phyloP scores from a whole-genome alignment of 1,284 basidiomycete genomes.

The Tremellales sp. region DNA sequence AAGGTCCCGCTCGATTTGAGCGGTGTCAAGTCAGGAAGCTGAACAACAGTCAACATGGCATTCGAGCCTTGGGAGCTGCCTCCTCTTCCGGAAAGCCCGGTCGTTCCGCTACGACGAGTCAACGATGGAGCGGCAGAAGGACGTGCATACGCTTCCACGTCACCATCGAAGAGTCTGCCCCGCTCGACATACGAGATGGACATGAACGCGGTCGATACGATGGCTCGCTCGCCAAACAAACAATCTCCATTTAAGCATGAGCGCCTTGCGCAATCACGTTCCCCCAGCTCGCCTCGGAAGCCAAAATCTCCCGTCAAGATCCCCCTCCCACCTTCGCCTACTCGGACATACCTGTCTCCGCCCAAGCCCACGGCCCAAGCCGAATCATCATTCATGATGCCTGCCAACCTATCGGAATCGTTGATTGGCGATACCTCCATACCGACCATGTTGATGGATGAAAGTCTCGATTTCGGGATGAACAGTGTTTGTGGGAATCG shows the following conservation, averaged over 20 bases:
- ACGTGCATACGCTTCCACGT: no score
- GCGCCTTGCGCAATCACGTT: no score
- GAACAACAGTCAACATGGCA: slow-evolving; percentile 2
- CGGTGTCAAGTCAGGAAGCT: background rate
- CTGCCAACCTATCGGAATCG: slow-evolving; percentile 2
- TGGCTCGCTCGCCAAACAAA: no score
- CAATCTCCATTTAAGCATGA: background rate
- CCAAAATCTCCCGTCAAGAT: background rate
- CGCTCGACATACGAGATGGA: no score
- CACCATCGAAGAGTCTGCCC: no score
- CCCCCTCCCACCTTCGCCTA: background rate
- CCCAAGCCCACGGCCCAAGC: slow-evolving; percentile 1
- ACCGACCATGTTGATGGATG: background rate
- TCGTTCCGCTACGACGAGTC: no score
- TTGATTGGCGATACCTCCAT: slow-evolving; percentile 8
- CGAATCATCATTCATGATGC: slow-evolving; percentile 4
- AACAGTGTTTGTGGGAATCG: no score
- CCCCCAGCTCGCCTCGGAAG: no score
- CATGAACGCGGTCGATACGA: no score
- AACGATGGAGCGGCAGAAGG: no score
- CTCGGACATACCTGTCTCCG: slow-evolving; percentile 3
- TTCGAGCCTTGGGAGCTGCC: background rate
- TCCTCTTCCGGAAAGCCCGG: background rate
- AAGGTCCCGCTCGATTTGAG: slow-evolving; percentile 1
- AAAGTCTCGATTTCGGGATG: slow-evolving; percentile 10